Conservation (phyloP, 139 green algal genomes). For the Volvox africanus region DNA sequence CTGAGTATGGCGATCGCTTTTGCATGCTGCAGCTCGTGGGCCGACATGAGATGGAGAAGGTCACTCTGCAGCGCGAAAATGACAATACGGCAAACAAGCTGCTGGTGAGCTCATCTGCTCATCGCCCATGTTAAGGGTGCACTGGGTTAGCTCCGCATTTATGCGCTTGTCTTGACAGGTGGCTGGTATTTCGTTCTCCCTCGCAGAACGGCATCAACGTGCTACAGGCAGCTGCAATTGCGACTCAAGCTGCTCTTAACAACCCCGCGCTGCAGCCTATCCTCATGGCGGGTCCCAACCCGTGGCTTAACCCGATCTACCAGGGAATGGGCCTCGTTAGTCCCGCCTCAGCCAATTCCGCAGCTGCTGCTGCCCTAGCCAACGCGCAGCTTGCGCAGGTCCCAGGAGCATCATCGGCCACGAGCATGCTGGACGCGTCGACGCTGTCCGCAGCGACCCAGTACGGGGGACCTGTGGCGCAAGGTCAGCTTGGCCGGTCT, state of each 20-base stretch:
- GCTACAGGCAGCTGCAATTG: constrained; percentile 59
- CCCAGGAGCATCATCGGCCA: not conserved
- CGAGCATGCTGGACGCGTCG: constrained; percentile 28
- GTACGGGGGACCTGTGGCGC: not conserved
- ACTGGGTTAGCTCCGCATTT: too few species aligned
- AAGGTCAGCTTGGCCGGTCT: not conserved
- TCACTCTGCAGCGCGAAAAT: constrained; percentile 70
- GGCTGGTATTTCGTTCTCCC: not conserved
- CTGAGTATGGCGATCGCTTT: constrained; percentile 80
- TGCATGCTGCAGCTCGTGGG: constrained; percentile 83
- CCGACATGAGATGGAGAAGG: constrained; percentile 79
- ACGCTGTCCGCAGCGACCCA: constrained; percentile 4
- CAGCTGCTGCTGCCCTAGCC: constrained; percentile 24
- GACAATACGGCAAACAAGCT: constrained; percentile 55
- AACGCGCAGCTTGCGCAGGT: constrained; percentile 51
- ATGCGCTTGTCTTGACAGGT: not conserved
- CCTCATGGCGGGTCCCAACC: constrained; percentile 41
- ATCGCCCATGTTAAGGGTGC: too few species aligned
- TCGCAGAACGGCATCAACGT: constrained; percentile 59
- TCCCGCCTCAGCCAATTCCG: not conserved
- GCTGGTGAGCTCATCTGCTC: constrained; percentile 47
- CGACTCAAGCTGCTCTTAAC: constrained; percentile 60
- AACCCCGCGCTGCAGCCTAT: constrained; percentile 56
- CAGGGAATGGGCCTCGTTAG: constrained; percentile 47
- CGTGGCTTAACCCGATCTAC: constrained; percentile 48